Evolutionary conservation across 148 eudicot species (phyloP).

Genomic region (Mesembryanthemum crystallinum): DNA sequence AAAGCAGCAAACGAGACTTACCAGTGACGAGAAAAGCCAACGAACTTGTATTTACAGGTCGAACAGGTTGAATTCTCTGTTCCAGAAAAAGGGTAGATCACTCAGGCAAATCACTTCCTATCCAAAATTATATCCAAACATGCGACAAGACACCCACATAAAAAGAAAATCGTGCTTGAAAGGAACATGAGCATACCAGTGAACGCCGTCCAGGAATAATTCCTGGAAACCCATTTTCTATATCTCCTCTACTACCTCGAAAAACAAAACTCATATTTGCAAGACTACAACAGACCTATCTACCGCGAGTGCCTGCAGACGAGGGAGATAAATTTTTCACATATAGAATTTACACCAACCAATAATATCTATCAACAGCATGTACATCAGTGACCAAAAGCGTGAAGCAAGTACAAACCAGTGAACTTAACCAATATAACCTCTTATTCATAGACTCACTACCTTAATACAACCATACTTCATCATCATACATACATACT

Average conservation of each 20-base stretch:
- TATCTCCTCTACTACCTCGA: constrained; percentile 26
- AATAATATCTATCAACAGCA: background rate
- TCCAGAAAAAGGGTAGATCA: background rate
- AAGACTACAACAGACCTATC: background rate
- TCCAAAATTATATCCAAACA: background rate
- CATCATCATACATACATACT: too few species aligned
- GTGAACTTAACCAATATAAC: background rate
- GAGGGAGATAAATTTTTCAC: background rate
- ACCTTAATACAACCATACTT: background rate
- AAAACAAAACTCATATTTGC: constrained; percentile 27
- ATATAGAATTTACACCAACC: background rate
- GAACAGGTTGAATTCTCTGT: constrained; percentile 31
- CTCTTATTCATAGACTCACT: background rate
- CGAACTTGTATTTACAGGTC: constrained; percentile 28
- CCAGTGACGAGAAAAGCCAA: constrained; percentile 30
- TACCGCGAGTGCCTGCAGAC: constrained; percentile 3
- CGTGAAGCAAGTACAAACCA: background rate
- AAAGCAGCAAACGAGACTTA: constrained; percentile 5
- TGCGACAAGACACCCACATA: background rate
- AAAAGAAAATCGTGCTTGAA: background rate
- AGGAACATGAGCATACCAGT: constrained; percentile 9
- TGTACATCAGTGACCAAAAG: background rate
- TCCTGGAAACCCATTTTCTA: constrained; percentile 27
- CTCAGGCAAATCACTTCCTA: background rate
- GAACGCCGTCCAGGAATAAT: constrained; percentile 20